Conservation (phyloP, 2,329 filamentous ascomycete genomes). For the Alternaria sp. region DNA sequence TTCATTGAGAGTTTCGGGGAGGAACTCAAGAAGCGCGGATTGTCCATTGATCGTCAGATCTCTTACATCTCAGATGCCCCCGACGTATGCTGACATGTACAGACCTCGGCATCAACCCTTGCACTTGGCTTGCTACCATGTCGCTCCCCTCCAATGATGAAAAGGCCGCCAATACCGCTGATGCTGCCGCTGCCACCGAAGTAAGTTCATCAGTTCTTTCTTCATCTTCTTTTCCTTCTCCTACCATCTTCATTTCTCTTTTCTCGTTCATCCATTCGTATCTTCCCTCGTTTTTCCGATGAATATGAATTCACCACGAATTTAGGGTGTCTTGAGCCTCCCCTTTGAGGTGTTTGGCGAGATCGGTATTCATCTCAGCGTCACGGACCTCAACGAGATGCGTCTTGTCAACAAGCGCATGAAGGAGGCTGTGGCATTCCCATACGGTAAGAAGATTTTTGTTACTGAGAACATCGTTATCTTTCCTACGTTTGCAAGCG, state of each 20-base stretch:
- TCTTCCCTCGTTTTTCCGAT: neutral
- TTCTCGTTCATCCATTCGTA: neutral
- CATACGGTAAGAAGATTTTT: conserved; percentile 1
- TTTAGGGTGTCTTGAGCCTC: neutral
- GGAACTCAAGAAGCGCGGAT: neutral
- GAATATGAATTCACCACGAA: neutral
- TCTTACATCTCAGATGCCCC: neutral
- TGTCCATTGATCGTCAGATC: neutral
- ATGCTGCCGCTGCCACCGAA: neutral
- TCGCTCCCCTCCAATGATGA: neutral
- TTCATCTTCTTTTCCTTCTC: neutral
- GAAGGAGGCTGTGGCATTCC: neutral
- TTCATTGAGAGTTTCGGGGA: neutral
- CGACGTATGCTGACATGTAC: neutral
- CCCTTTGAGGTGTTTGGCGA: neutral
- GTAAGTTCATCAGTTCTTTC: neutral
- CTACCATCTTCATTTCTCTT: neutral
- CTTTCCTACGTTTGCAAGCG: conserved; percentile 3
- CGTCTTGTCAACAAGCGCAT: neutral
- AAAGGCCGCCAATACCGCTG: neutral
- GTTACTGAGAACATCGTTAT: neutral
- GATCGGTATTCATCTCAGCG: neutral
- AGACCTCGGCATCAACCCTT: neutral
- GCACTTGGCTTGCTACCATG: neutral
- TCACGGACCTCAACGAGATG: neutral